Evolutionary conservation across 352 stramenopile genomes (phyloP).

Genomic region (Globisporangium polare): DNA sequence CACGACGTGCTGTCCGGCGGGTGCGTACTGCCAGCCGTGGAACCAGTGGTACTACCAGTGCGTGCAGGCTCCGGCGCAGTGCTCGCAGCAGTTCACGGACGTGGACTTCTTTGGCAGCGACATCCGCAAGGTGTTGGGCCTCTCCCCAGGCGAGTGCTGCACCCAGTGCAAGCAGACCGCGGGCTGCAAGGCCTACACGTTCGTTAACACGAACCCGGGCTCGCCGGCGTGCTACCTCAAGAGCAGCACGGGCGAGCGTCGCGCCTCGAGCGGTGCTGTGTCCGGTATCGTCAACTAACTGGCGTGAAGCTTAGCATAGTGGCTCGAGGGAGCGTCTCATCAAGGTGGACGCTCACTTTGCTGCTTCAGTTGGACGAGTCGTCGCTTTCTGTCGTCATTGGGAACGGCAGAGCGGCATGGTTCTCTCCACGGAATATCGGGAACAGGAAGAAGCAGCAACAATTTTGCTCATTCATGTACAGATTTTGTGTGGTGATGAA

Average conservation of each 20-base stretch:
- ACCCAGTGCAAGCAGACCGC: slow-evolving; percentile 30
- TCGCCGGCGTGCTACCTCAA: slow-evolving; percentile 28
- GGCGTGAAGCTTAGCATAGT: background rate
- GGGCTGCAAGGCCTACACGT: slow-evolving; percentile 50
- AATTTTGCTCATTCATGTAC: no score
- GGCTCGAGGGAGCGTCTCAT: background rate
- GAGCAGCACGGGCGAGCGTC: slow-evolving; percentile 1
- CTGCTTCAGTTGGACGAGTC: background rate
- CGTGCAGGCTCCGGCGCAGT: slow-evolving; percentile 30
- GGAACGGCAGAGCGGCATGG: background rate
- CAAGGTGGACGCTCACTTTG: background rate
- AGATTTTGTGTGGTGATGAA: no score
- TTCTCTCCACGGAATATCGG: no score
- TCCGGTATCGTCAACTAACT: slow-evolving; percentile 1
- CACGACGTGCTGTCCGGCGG: slow-evolving; percentile 26
- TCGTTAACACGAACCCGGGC: slow-evolving; percentile 18
- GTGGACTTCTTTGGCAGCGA: slow-evolving; percentile 49
- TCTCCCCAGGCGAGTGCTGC: slow-evolving; percentile 34
- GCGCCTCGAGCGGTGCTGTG: background rate
- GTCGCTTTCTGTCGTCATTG: background rate
- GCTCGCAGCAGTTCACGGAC: slow-evolving; percentile 29
- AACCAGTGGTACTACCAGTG: slow-evolving; percentile 36
- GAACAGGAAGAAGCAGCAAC: no score
- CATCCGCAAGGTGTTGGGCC: slow-evolving; percentile 30
- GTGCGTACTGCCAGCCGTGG: slow-evolving; percentile 40